Conservation (phyloP, 225 moss, liverwort and hornwort genomes). For the Thuidium tamariscinum region DNA sequence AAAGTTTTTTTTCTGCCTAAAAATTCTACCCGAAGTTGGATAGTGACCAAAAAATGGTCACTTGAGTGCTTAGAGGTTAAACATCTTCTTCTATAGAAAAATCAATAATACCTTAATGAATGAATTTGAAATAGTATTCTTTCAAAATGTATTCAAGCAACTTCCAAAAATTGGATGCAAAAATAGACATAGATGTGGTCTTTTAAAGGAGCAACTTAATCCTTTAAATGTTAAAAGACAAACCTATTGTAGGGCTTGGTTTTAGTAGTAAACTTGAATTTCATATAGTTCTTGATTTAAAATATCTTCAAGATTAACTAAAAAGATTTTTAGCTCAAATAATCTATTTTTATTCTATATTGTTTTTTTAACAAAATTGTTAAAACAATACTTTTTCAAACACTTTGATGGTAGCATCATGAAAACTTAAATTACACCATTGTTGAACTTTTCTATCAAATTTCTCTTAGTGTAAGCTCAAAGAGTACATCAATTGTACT, state of each 20-base stretch:
- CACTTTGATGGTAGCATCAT: not conserved
- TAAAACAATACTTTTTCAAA: not conserved
- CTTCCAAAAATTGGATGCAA: not conserved
- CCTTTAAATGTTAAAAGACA: not conserved
- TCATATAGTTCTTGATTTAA: not conserved
- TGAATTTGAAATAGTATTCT: not conserved
- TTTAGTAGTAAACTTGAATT: not conserved
- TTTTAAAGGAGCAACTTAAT: too few species aligned
- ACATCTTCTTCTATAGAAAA: not conserved
- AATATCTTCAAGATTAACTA: not conserved
- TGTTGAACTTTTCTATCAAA: not conserved
- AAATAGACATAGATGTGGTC: too few species aligned
- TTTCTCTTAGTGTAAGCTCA: not conserved
- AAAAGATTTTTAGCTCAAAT: not conserved
- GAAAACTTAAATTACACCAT: not conserved
- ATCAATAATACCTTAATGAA: not conserved
- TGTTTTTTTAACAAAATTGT: too few species aligned
- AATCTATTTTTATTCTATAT: too few species aligned
- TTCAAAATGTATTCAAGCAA: not conserved
- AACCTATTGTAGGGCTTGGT: accelerated
- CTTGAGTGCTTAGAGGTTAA: too few species aligned
- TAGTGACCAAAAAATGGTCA: too few species aligned
- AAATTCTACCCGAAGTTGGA: too few species aligned
- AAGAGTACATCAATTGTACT: too few species aligned
- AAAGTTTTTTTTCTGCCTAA: too few species aligned